These are phyloP conservation scores for Oryza longistaminata DNA, from an alignment of 176 grass and related monocot genomes.

Conservation along the genomic window DNA sequence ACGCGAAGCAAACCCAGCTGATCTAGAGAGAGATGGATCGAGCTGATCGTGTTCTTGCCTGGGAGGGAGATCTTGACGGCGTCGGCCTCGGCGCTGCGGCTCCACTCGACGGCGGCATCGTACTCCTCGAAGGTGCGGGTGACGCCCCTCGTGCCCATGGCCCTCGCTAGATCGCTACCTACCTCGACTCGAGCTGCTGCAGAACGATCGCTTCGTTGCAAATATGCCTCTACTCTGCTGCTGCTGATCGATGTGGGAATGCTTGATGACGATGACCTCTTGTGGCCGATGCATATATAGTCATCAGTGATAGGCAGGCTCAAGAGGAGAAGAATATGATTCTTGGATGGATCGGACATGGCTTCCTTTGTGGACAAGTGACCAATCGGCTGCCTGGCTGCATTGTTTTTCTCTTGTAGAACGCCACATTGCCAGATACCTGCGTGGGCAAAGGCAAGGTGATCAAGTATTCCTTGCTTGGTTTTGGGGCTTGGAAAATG, in stretches of 20 bases:
- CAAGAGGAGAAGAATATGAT: slow-evolving; percentile 44
- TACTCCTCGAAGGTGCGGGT: slow-evolving; percentile 28
- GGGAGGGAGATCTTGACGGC: slow-evolving; percentile 39
- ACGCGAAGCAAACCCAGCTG: background rate
- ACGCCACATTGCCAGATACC: background rate
- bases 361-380: slow-evolving; percentile 36
- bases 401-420: background rate
- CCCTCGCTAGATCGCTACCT: background rate
- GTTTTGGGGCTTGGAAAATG: background rate
- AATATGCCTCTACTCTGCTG: background rate
- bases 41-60: slow-evolving; percentile 26
- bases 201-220: background rate
- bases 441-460: slow-evolving; percentile 22
- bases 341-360: slow-evolving; percentile 32
- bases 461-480: slow-evolving; percentile 54
- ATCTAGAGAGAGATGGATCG: too few relatives aligned
- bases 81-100: slow-evolving; percentile 39
- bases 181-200: background rate
- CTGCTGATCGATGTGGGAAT: background rate
- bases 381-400: background rate
- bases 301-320: background rate
- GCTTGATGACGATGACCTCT: slow-evolving; percentile 25
- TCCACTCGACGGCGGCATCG: slow-evolving; percentile 45
- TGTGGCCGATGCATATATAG: slow-evolving; percentile 31
- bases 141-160: slow-evolving; percentile 19